Evolutionary conservation across 2,329 filamentous ascomycete genomes (phyloP), one percentile per base, ranked within the genome.

Genomic region (Talaromyces islandicus): DNA sequence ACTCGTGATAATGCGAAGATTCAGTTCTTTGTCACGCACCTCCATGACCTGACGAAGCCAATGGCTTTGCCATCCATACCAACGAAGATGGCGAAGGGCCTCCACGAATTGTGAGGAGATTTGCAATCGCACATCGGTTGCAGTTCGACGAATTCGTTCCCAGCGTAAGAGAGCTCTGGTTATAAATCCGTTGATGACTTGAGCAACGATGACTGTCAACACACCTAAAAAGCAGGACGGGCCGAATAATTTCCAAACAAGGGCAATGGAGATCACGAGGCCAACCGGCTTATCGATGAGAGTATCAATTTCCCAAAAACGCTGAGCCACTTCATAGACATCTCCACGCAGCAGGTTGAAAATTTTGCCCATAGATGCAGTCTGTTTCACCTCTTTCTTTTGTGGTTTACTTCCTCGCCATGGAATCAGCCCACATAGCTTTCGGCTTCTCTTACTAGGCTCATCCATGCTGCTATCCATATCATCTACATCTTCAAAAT

Each of bases 311-410:
- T 96, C 92, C 92, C 92, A 96, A 67, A 96, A 94, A 50, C 89
- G 65, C 61, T 74, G 73, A 17, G 71, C 72, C 7, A 74, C 72
- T 60, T 75, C 71, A 41, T 76, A 74, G 10, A 72, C 73, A 62
- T 75, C 75, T 7, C 81, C 81, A 41, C 91, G 87, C 80, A 96
- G 89, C 2, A 96, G 75, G 67, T 96, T 96, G 62, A 96, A 83
- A 56, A 96, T 94, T 70, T 96, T 96, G 7, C 92, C 92, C 75
- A 92, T 93, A 0, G 90, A 91, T 0, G 92, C 91, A 2, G 88
- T 84, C 59, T 83, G 77, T 59, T 82, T 81, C 61, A 38, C 62
- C 59, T 72, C 71, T 51, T 68, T 63, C 35, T 63, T 69, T 55
- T 60, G 70, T 60, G 64, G 64, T 41, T 64, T 65, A 48, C 67